phyloP scores from a whole-genome alignment of 75 land plant genomes.

The Azolla pinnata region DNA sequence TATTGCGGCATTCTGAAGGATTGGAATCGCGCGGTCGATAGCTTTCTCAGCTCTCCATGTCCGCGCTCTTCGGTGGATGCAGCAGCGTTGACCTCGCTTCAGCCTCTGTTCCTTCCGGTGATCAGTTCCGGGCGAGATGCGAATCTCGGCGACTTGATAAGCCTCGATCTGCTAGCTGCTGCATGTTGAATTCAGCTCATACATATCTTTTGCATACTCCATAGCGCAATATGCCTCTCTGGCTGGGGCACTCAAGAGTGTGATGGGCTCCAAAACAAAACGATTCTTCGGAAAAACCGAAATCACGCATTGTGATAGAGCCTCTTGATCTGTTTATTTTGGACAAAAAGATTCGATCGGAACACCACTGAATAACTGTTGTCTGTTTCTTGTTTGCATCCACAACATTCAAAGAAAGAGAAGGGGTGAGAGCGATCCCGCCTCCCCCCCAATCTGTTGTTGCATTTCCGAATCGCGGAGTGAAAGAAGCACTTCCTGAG shows the following conservation, averaged over 20 bases:
- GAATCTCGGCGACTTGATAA: slow-evolving; percentile 6
- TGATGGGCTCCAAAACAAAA: not conserved
- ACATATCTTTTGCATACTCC: not conserved
- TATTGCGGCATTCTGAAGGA: too few species aligned
- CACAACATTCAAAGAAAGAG: too few species aligned
- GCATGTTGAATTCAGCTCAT: not conserved
- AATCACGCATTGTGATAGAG: not conserved
- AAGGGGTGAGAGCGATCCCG: not conserved
- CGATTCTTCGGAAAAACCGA: not conserved
- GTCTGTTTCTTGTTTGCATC: too few species aligned
- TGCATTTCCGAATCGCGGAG: not conserved
- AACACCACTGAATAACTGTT: too few species aligned
- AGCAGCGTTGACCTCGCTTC: not conserved
- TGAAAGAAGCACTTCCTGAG: not conserved
- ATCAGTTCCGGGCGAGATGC: slow-evolving; percentile 6
- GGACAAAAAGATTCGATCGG: not conserved
- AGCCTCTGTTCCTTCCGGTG: slow-evolving; percentile 19
- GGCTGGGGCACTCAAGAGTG: not conserved
- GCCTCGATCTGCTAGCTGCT: slow-evolving; percentile 14
- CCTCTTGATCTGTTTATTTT: not conserved
- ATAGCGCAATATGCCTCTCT: not conserved
- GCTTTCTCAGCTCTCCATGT: too few species aligned
- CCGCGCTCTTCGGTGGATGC: too few species aligned
- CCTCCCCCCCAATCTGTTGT: not conserved
- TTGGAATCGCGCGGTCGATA: too few species aligned